Base-by-base conservation (phyloP, 2,329 filamentous ascomycete genomes). In the Atkinsonella hypoxylon region DNA sequence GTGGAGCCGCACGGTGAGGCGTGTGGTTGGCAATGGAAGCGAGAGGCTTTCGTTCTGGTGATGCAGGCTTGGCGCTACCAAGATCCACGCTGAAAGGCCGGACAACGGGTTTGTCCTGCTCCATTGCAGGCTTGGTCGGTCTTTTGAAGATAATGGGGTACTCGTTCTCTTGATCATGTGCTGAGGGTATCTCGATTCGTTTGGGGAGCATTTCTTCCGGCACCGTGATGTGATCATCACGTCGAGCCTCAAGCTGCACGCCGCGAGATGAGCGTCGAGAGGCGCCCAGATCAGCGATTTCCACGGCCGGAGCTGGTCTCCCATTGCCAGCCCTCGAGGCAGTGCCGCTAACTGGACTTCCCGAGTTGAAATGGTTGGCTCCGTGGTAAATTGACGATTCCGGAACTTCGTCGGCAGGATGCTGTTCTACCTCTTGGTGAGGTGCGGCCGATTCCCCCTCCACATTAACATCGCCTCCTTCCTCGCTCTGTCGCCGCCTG, bases 141-240 rank as follows among this genome's bases (percentile, higher is more conserved):
- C 68, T 77, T 62, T 78, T 84, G 65, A 87, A 84, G 0, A 80
- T 84, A 26, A 83, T 78, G 3, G 83, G 83, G 3, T 79, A 76
- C 54, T 93, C 81, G 62, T 96, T 96, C 65, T 96, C 90, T 63
- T 95, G 89, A 59, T 95, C 88, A 54, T 84, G 76, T 3, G 70
- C 69, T 1, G 83, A 78, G 17, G 83, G 80, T 45, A 87, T 63
- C 47, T 78, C 72, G 9, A 76, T 67, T 17, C 78, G 76, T 36
- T 56, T 50, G 34, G 51, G 54, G 5, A 56, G 43, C 42, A 56
- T 52, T 7, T 48, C 51, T 40, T 51, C 54, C 13, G 54, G 54
- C 18, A 54, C 53, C 1, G 50, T 54, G 9, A 56, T 50, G 38
- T 55, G 53, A 2, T 56, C 61, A 45, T 56, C 61, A 50, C 42